phyloP scores from a whole-genome alignment of 1,139 yeast genomes.

The Yamadazyma trypodendri region DNA sequence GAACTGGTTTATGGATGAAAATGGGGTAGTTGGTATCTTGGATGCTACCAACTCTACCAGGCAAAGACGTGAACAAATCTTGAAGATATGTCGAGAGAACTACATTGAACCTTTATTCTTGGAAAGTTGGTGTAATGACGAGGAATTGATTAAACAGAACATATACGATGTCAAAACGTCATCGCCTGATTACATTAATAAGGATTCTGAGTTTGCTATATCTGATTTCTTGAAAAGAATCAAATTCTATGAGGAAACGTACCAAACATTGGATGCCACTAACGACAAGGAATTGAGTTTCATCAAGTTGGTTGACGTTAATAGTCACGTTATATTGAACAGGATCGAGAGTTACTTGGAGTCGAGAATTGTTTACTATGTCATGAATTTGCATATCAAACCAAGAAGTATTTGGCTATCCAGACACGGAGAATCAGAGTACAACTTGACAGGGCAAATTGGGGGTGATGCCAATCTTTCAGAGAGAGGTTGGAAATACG shows the following conservation, averaged over 20 bases:
- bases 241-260: constrained; percentile 65
- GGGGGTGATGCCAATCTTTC: constrained; percentile 94
- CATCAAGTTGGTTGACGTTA: constrained; percentile 83
- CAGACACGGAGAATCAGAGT: constrained; percentile 93
- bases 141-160: constrained; percentile 73
- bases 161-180: constrained; percentile 82
- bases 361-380: constrained; percentile 89
- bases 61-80: constrained; percentile 65
- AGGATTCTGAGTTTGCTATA: constrained; percentile 70
- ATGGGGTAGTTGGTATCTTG: constrained; percentile 86
- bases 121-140: constrained; percentile 88
- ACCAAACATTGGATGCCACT: constrained; percentile 65
- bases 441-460: constrained; percentile 88
- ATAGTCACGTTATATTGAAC: constrained; percentile 84
- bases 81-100: constrained; percentile 61
- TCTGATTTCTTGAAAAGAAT: constrained; percentile 74
- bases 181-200: constrained; percentile 80
- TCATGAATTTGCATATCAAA: constrained; percentile 91
- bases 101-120: constrained; percentile 85
- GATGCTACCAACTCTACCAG: constrained; percentile 83
- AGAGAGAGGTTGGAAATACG: constrained; percentile 83
- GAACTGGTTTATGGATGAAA: constrained; percentile 77
- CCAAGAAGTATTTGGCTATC: constrained; percentile 92
- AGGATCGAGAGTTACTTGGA: constrained; percentile 85
- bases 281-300: constrained; percentile 71